Evolutionary conservation across 768 basidiomycete species (phyloP).

Genomic region (Coprinopsis sp.): DNA sequence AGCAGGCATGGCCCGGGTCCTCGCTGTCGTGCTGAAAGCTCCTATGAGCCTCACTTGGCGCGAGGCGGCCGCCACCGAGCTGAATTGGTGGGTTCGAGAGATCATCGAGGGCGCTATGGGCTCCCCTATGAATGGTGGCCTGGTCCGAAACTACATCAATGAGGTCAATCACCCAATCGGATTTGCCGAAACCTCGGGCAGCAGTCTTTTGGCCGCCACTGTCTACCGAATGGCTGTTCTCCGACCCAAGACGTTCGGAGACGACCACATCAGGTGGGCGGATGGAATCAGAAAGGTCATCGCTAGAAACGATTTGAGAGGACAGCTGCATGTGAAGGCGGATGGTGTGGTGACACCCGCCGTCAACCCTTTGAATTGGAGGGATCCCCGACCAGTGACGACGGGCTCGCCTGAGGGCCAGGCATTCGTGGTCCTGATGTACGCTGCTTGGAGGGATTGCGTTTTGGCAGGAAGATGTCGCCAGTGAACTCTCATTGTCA

Average conservation of each 20-base stretch:
- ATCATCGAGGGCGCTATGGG: constrained; percentile 40
- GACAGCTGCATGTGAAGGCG: constrained; percentile 25
- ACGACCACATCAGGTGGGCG: constrained; percentile 32
- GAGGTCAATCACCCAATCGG: constrained; percentile 23
- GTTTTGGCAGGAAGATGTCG: constrained; percentile 22
- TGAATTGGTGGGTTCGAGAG: constrained; percentile 37
- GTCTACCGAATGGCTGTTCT: constrained; percentile 39
- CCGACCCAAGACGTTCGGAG: constrained; percentile 24
- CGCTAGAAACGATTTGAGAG: constrained; percentile 16
- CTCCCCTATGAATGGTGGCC: constrained; percentile 27
- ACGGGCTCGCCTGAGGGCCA: constrained; percentile 38
- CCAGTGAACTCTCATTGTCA: too few species aligned
- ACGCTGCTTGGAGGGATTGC: constrained; percentile 40
- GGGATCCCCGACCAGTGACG: constrained; percentile 29
- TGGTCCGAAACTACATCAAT: constrained; percentile 40
- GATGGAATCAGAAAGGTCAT: constrained; percentile 25
- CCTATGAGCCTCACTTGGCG: too few species aligned
- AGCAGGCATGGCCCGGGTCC: constrained; percentile 60
- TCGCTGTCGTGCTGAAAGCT: constrained; percentile 40
- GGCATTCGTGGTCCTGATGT: constrained; percentile 37
- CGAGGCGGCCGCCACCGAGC: too few species aligned
- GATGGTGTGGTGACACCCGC: constrained; percentile 32
- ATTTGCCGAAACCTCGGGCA: constrained; percentile 43
- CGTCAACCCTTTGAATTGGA: constrained; percentile 37
- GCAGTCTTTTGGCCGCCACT: constrained; percentile 33